Conservation (phyloP, 257 asterid species). For the Ehretia macrophylla region DNA sequence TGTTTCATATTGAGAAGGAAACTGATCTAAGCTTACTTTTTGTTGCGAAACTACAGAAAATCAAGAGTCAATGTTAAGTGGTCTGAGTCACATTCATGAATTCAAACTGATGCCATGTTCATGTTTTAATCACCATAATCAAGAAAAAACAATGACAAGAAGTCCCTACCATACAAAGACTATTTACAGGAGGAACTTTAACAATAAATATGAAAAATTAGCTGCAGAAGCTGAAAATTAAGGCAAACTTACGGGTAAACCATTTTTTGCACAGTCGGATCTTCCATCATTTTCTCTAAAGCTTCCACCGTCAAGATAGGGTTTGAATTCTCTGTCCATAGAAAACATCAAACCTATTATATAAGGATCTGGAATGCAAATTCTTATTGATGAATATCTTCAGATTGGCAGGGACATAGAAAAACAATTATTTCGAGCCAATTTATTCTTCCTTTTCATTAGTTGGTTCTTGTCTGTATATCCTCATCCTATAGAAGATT, state of each 20-base stretch:
- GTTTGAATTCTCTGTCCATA: slow-evolving; percentile 43
- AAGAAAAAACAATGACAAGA: background rate
- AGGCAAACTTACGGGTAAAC: slow-evolving; percentile 80
- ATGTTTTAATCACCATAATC: too few relatives aligned
- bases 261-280: slow-evolving; percentile 94
- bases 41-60: too few relatives aligned
- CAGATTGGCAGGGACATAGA: background rate
- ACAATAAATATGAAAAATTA: slow-evolving; percentile 4
- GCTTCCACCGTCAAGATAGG: slow-evolving; percentile 87
- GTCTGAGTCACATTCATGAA: too few relatives aligned
- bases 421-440: background rate
- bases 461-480: too few relatives aligned
- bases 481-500: too few relatives aligned
- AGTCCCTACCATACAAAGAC: background rate
- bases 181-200: background rate
- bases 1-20: too few relatives aligned
- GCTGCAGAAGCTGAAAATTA: slow-evolving; percentile 3
- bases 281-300: slow-evolving; percentile 99
- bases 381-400: background rate
- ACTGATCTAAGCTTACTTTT: too few relatives aligned
- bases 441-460: too few relatives aligned
- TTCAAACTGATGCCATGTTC: too few relatives aligned
- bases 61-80: too few relatives aligned
- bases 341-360: slow-evolving; percentile 11
- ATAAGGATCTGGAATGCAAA: slow-evolving; percentile 2